These are phyloP conservation scores for Chytriomyces confervae DNA, from an alignment of 192 early-diverging fungal genomes.

Conservation along the genomic window DNA sequence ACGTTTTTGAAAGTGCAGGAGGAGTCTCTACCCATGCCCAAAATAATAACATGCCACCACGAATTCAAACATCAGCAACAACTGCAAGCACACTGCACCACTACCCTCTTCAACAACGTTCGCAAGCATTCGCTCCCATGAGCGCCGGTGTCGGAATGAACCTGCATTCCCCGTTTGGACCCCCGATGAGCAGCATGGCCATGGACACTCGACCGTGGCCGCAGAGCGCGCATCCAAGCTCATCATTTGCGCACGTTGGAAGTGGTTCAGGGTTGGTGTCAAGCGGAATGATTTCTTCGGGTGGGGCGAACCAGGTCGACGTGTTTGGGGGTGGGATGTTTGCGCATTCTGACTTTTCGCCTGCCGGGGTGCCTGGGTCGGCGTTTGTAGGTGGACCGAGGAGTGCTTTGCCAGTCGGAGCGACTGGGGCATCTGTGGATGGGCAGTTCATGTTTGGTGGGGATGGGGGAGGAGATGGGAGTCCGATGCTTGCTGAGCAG, in stretches of 20 bases:
- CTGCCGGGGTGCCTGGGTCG: not conserved
- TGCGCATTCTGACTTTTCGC: not conserved
- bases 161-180: not conserved
- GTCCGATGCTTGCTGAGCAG: conserved; percentile 4
- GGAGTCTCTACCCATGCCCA: conserved; percentile 15
- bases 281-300: not conserved
- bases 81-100: not conserved
- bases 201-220: not conserved
- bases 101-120: not conserved
- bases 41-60: conserved; percentile 13
- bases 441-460: not conserved
- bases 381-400: not conserved
- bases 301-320: not conserved
- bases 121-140: conserved; percentile 4
- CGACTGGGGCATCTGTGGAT: not conserved
- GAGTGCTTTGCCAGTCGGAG: conserved; percentile 5
- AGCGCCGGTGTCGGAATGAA: not conserved
- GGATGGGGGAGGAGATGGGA: not conserved
- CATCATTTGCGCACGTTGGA: not conserved
- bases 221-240: not conserved
- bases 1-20: conserved; percentile 32
- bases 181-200: not conserved
- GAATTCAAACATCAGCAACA: conserved; percentile 17
- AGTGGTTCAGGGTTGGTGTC: not conserved
- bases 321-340: not conserved